Conservation (phyloP, 495 filamentous ascomycete genomes). For the Elaphomyces granulatus region DNA sequence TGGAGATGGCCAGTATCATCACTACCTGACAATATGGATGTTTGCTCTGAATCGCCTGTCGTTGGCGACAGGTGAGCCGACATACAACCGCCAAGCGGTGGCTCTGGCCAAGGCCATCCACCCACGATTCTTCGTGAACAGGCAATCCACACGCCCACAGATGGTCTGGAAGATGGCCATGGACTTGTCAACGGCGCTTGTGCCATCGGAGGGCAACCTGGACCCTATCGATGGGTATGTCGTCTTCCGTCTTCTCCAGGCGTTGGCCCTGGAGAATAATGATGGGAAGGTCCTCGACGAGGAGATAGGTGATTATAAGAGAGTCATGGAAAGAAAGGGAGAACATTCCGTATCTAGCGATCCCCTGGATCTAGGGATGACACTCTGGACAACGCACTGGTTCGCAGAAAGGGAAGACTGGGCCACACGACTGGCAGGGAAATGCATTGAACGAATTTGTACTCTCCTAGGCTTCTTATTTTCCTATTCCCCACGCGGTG, state of each 20-base stretch:
- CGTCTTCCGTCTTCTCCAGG: conserved; percentile 40
- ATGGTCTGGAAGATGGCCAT: conserved; percentile 53
- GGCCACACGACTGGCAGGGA: conserved; percentile 30
- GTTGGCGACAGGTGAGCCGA: conserved; percentile 32
- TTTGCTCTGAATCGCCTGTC: conserved; percentile 50
- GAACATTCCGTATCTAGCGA: conserved; percentile 37
- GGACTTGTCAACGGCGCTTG: conserved; percentile 36
- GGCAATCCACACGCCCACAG: conserved; percentile 17
- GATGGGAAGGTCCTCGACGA: conserved; percentile 22
- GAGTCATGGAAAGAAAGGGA: conserved; percentile 37
- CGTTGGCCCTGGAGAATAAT: conserved; percentile 18
- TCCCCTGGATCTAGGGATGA: conserved; percentile 50
- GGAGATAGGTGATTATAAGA: conserved; percentile 46
- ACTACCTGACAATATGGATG: conserved; percentile 59
- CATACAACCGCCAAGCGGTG: conserved; percentile 41
- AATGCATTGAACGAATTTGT: conserved; percentile 36
- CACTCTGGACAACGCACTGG: conserved; percentile 49
- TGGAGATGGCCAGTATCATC: conserved; percentile 52
- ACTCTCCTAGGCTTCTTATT: neutral
- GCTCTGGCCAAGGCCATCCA: conserved; percentile 46
- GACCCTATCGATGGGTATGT: conserved; percentile 50
- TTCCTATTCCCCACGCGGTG: neutral
- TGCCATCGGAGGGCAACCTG: conserved; percentile 42
- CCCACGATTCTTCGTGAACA: conserved; percentile 36
- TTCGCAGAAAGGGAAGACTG: conserved; percentile 37